Conservation (phyloP, 805 yeast genomes). For the Lachancea fermentati region DNA sequence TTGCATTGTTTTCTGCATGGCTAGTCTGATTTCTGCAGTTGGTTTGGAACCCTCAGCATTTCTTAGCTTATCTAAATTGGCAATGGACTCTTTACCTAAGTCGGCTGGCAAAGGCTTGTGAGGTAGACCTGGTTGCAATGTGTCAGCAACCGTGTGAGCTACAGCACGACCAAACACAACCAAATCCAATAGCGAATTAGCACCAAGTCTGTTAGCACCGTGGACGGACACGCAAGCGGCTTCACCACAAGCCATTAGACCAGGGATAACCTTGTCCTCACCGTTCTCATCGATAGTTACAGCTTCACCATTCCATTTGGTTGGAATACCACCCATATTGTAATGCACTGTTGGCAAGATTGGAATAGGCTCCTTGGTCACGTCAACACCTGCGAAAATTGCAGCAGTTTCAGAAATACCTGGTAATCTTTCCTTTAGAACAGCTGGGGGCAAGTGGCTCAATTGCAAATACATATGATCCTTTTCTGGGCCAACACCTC, state of each 20-base stretch:
- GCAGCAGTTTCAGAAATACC: conserved; percentile 99
- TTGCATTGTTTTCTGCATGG: conserved; percentile 96
- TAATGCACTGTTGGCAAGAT: conserved; percentile 97
- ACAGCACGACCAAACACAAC: conserved; percentile 99
- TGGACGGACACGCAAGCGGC: conserved; percentile 99
- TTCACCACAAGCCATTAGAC: conserved; percentile 96
- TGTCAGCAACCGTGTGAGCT: conserved; percentile 81
- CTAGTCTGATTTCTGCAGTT: conserved; percentile 84
- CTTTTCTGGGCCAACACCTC: conserved; percentile 96
- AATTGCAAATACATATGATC: conserved; percentile 95
- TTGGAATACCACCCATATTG: conserved; percentile 99
- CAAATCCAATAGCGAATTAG: conserved; percentile 91
- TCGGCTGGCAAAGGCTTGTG: conserved; percentile 78
- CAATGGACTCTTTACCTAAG: conserved; percentile 84
- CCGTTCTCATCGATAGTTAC: conserved; percentile 78
- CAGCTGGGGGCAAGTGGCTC: conserved; percentile 88
- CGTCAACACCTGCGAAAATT: conserved; percentile 98
- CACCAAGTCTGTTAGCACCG: conserved; percentile 99
- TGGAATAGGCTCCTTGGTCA: conserved; percentile 98
- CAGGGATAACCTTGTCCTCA: conserved; percentile 86
- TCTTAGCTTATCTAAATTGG: conserved; percentile 83
- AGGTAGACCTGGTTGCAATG: conserved; percentile 83
- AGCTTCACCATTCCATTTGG: conserved; percentile 95
- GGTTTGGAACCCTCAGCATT: conserved; percentile 74
- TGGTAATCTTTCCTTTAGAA: conserved; percentile 91